phyloP scores from a whole-genome alignment of 2,329 filamentous ascomycete species.

The Chlorencoelia australis region DNA sequence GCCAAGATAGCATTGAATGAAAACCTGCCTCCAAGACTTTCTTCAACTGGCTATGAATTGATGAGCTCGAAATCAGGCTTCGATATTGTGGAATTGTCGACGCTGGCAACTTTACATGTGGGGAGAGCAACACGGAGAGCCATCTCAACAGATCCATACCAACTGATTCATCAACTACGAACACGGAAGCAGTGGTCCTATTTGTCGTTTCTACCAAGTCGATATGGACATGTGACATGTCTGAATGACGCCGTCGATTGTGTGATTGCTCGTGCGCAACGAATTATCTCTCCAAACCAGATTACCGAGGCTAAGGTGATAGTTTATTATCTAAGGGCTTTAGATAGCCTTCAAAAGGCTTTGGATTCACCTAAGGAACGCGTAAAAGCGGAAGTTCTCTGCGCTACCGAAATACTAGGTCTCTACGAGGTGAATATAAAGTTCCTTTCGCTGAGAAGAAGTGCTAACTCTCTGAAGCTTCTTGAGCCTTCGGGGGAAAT shows the following conservation, averaged over 20 bases:
- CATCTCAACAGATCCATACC: constrained; percentile 15
- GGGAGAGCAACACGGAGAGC: constrained; percentile 18
- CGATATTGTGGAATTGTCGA: constrained; percentile 22
- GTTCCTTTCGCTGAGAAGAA: constrained; percentile 4
- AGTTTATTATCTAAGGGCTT: constrained; percentile 16
- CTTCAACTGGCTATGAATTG: constrained; percentile 20
- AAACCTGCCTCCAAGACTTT: constrained; percentile 7
- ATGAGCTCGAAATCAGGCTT: constrained; percentile 19
- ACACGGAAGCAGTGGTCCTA: constrained; percentile 21
- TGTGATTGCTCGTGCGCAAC: constrained; percentile 20
- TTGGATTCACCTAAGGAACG: constrained; percentile 17
- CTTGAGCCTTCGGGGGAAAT: constrained; percentile 23
- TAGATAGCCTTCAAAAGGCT: constrained; percentile 17
- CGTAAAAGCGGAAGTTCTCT: constrained; percentile 19
- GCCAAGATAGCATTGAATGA: constrained; percentile 1
- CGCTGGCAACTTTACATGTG: constrained; percentile 21
- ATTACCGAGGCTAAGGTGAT: constrained; percentile 14
- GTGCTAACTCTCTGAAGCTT: constrained; percentile 19
- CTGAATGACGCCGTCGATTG: constrained; percentile 22
- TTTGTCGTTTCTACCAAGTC: constrained; percentile 20
- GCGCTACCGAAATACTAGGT: constrained; percentile 19
- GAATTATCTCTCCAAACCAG: constrained; percentile 15
- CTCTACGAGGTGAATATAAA: constrained; percentile 16
- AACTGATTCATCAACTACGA: constrained; percentile 18
- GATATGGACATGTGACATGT: constrained; percentile 18